Evolutionary conservation across 1,284 basidiomycete species (phyloP), one percentile per base, ranked within the genome.

Genomic region (Cystobasidium sp.): DNA sequence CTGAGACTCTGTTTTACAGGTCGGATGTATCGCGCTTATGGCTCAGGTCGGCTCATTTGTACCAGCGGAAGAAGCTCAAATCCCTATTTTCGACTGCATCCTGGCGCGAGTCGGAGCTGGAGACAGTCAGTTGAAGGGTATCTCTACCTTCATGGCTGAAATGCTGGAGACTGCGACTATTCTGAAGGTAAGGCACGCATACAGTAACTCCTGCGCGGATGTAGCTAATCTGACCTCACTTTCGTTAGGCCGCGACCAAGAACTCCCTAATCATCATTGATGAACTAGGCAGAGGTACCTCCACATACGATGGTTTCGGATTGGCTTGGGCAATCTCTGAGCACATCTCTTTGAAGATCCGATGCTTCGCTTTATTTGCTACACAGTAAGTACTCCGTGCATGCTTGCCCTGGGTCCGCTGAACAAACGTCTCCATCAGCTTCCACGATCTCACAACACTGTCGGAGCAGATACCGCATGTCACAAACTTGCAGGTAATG

Each of bases 81-180:
- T 99, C 12, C 97, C 96, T 0, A 89, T 99, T 63, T 99, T 98
- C 78, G 97, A 99, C 83, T 97, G 94, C 16, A 91, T 99, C 64
- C 84, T 99, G 4, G 97, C 96, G 71, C 88, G 97, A 78, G 96
- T 99, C 0, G 97, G 97, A 7, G 97, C 97, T 0, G 97, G 97
- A 0, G 97, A 99, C 81, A 95, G 92, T 82, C 95, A 98, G 82
- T 85, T 98, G 55, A 98, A 98, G 83, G 97, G 96, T 18, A 93
- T 99, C 3, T 97, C 93, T 41, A 99, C 97, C 0, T 99, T 99
- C 82, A 99, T 99, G 96, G 94, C 95, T 3, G 97, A 99, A 84
- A 99, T 99, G 97, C 86, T 96, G 12, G 93, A 96, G 83, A 99
- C 95, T 0, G 95, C 97, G 0, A 94, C 93, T 0, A 99, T 99